phyloP scores from a whole-genome alignment of 371 early-diverging fungal genomes.

The Lichtheimia ramosa region DNA sequence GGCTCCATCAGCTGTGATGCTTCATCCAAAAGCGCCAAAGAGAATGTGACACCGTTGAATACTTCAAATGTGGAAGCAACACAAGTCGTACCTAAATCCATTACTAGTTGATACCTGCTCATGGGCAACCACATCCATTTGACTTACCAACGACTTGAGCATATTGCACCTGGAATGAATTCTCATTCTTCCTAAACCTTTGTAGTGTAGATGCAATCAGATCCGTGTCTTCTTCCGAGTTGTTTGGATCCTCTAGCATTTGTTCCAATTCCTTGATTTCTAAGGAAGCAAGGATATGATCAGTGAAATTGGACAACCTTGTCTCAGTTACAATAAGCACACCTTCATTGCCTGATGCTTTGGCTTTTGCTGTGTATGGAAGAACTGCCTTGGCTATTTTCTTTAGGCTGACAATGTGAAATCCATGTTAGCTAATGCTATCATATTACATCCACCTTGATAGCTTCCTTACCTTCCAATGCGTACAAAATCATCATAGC shows the following conservation, averaged over 20 bases:
- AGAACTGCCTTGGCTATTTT: constrained; percentile 73
- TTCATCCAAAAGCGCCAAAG: constrained; percentile 87
- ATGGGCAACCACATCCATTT: not conserved
- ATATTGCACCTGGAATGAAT: constrained; percentile 40
- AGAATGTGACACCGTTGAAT: constrained; percentile 56
- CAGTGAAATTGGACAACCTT: too few relatives aligned
- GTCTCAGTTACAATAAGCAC: not conserved
- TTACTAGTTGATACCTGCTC: not conserved
- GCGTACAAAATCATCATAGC: constrained; percentile 78
- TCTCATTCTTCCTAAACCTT: constrained; percentile 60
- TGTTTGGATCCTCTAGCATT: constrained; percentile 63
- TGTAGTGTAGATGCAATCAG: constrained; percentile 66
- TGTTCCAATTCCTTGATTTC: constrained; percentile 74
- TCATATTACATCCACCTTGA: too few relatives aligned
- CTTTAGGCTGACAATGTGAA: constrained; percentile 50
- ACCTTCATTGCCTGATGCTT: constrained; percentile 46
- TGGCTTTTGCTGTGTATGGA: constrained; percentile 67
- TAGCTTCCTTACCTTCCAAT: constrained; percentile 73
- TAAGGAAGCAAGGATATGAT: not conserved
- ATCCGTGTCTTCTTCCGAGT: constrained; percentile 54
- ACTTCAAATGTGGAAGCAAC: constrained; percentile 76
- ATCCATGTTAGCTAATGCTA: not conserved
- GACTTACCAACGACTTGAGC: constrained; percentile 63
- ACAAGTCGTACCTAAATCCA: constrained; percentile 67
- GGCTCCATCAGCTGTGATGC: constrained; percentile 89